Percentiles rank a stretch among this genome's conserved stretches.
Evolutionary conservation across 192 early-diverging fungal genomes (phyloP).

Genomic region (Coemansia sp.): DNA sequence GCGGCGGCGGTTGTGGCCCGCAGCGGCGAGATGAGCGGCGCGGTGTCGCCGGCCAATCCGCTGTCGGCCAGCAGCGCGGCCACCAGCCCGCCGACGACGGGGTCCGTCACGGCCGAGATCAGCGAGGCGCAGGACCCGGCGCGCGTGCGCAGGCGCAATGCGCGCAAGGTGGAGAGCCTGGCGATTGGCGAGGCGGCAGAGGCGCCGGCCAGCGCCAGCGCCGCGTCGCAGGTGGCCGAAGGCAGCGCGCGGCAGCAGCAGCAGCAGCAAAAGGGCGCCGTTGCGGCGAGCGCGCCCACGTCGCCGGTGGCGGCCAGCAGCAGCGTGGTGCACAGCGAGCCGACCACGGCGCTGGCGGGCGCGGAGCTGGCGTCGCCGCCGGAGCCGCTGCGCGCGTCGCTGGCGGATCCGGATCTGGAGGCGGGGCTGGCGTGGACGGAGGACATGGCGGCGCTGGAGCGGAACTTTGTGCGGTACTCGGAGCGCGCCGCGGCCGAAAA

Average conservation of each 20-base stretch:
- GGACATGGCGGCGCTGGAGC: slow-evolving; percentile 39
- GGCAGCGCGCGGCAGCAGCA: not conserved
- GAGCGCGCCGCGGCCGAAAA: slow-evolving; percentile 20
- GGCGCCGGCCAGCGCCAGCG: not conserved
- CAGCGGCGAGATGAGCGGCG: not conserved
- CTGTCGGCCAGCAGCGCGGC: slow-evolving; percentile 3
- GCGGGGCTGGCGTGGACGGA: slow-evolving; percentile 44
- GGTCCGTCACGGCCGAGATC: not conserved
- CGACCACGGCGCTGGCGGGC: not conserved
- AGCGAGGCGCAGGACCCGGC: not conserved
- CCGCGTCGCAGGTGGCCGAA: not conserved
- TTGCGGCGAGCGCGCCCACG: slow-evolving; percentile 10
- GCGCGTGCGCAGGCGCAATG: slow-evolving; percentile 17
- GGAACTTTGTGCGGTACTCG: slow-evolving; percentile 46
- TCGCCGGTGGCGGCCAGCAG: slow-evolving; percentile 8
- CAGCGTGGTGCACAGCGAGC: not conserved
- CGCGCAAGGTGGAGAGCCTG: slow-evolving; percentile 14
- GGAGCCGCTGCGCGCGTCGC: slow-evolving; percentile 2
- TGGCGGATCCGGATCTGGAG: slow-evolving; percentile 18
- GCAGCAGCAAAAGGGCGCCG: too few species aligned
- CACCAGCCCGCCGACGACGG: slow-evolving; percentile 6
- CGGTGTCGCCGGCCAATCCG: not conserved
- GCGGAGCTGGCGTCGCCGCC: not conserved
- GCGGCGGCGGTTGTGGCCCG: slow-evolving; percentile 3
- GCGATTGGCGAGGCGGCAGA: slow-evolving; percentile 9